Conservation (phyloP, 1,139 yeast species). For the Blastobotrys buckinghamii region DNA sequence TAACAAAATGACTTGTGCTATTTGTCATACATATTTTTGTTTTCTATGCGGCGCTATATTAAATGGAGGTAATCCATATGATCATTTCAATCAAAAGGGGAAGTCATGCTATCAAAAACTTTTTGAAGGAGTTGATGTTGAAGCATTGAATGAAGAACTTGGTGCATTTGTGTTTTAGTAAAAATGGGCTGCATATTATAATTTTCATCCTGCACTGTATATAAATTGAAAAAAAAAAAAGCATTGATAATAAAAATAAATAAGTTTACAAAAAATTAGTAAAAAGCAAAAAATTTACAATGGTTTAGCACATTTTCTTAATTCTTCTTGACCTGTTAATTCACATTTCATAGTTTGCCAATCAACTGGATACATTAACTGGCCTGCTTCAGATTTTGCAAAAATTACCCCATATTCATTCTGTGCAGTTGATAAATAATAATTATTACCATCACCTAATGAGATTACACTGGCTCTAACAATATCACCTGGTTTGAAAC, state of each 20-base stretch:
- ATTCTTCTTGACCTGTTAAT: conserved; percentile 65
- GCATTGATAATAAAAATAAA: background rate
- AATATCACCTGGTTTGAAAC: conserved; percentile 89
- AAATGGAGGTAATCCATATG: conserved; percentile 43
- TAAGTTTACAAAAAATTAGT: too few species aligned
- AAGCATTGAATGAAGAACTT: conserved; percentile 34
- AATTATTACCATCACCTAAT: conserved; percentile 89
- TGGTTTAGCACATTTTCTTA: conserved; percentile 91
- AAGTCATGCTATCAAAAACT: conserved; percentile 48
- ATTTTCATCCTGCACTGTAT: background rate
- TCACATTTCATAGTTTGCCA: conserved; percentile 94
- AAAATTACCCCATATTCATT: conserved; percentile 92
- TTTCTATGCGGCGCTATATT: conserved; percentile 48
- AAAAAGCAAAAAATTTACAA: background rate
- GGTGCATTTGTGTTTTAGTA: background rate
- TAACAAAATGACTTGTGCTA: conserved; percentile 56
- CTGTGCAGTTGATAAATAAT: conserved; percentile 81
- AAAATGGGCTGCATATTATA: too few species aligned
- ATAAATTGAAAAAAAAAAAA: background rate
- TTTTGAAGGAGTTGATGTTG: conserved; percentile 47
- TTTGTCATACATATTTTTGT: conserved; percentile 50
- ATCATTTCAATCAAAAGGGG: conserved; percentile 43
- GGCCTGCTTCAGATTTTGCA: conserved; percentile 66
- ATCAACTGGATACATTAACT: conserved; percentile 81
- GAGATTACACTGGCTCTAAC: conserved; percentile 72